Evolutionary conservation across 108 stramenopile genomes (phyloP).

Genomic region (Chaetoceros muelleri): DNA sequence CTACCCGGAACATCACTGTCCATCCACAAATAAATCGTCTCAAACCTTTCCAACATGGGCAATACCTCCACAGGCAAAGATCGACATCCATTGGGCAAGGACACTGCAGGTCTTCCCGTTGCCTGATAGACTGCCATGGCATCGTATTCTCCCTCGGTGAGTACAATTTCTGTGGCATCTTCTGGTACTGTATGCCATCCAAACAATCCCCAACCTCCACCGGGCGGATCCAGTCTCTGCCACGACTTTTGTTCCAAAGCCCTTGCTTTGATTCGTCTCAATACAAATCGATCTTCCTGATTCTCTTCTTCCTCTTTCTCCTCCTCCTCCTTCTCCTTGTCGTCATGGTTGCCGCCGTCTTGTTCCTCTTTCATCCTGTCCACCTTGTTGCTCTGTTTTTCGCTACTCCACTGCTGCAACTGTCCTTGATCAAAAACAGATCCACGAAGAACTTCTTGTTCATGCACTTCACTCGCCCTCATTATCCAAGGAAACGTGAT

Average conservation of each 20-base stretch:
- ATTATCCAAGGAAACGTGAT: conserved; percentile 93
- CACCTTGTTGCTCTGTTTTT: not conserved
- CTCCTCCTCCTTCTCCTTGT: conserved; percentile 5
- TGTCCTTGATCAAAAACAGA: conserved; percentile 13
- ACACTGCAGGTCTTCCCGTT: conserved; percentile 69
- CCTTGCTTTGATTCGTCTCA: conserved; percentile 76
- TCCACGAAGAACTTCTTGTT: conserved; percentile 46
- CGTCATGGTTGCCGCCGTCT: conserved; percentile 14
- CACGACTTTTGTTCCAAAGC: conserved; percentile 67
- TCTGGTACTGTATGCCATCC: conserved; percentile 86
- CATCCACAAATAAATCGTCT: conserved; percentile 92
- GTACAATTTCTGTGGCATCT: conserved; percentile 60
- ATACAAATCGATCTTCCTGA: conserved; percentile 33
- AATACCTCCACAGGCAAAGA: conserved; percentile 82
- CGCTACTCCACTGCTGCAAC: not conserved
- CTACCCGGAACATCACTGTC: conserved; percentile 86
- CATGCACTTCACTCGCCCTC: conserved; percentile 38
- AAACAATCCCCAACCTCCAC: conserved; percentile 92
- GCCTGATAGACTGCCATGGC: conserved; percentile 97
- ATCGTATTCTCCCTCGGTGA: conserved; percentile 98
- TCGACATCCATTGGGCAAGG: conserved; percentile 90
- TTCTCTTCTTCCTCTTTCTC: not conserved
- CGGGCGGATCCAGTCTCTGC: conserved; percentile 74
- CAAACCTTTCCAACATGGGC: conserved; percentile 85
- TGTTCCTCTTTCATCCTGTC: not conserved